Base-by-base conservation (phyloP, 257 asterid species). In the Phtheirospermum japonicum region DNA sequence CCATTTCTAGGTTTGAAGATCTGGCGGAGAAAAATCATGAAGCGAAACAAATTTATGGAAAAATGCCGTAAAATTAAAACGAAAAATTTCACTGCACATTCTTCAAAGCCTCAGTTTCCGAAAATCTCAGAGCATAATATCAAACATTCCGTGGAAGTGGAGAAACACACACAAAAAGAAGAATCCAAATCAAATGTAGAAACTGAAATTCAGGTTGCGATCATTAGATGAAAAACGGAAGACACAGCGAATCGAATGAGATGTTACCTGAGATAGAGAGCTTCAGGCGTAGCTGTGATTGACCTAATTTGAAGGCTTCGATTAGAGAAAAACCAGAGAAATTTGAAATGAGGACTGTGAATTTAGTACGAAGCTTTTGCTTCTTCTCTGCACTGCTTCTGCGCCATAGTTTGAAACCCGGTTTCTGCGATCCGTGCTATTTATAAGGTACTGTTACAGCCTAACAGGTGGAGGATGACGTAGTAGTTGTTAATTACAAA, bases 1-100 rank as follows among this genome's bases (percentile, higher is more conserved):
- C 69, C 72, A 67, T 67, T 76, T 65, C 54, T 59, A 64, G 75
- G 63, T 67, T 63, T 75, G 4, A 18, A 57, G n/a, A 59, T 43
- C 37, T 12, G 33, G 11, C 12, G 37, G 8, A 45, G 13, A 4
- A 34, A 17, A 45, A 61, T 36, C 4, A 16, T n/a, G 59, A 64
- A 57, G 53, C 65, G 14, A 12, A 58, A 32, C 20, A 9, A 39
- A 14, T 61, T 61, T 8, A 31, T 18, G 8, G 64, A 30, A 32
- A 11, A 61, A n/a, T n/a, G n/a, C n/a, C n/a, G n/a, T n/a, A n/a
- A n/a, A n/a, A n/a, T n/a, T n/a, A n/a, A n/a, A n/a, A n/a, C n/a
- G n/a, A n/a, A n/a, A n/a, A n/a, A n/a, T n/a, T n/a, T n/a, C 62
- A 51, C 12, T 9, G 14, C 59, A 54, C 20, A 31, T 9, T 26